phyloP scores from a whole-genome alignment of 768 basidiomycete genomes.

The Lentinus tigrinus region DNA sequence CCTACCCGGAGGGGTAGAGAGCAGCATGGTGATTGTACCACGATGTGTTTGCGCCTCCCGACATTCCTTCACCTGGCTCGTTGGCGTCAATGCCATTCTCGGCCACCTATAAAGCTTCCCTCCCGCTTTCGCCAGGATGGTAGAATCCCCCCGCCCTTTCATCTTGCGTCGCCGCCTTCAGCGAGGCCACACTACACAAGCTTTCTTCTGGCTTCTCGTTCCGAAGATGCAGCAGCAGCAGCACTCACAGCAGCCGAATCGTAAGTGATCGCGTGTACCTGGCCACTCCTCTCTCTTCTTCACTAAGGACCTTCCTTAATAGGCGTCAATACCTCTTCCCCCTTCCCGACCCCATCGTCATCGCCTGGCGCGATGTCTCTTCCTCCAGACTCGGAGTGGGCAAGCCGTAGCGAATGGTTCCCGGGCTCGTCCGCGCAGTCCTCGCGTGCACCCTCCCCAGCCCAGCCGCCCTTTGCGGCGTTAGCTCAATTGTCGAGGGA shows the following conservation, averaged over 20 bases:
- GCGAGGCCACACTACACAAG: not conserved
- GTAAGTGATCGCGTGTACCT: not conserved
- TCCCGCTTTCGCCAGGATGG: not conserved
- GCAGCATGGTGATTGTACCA: constrained; percentile 8
- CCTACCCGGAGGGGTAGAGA: not conserved
- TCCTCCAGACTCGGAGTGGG: constrained; percentile 5
- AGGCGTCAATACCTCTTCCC: constrained; percentile 8
- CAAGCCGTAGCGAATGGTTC: not conserved
- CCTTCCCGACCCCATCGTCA: constrained; percentile 6
- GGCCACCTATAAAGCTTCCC: constrained; percentile 3
- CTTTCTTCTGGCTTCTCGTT: not conserved
- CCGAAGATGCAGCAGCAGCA: not conserved
- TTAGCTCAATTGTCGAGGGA: not conserved
- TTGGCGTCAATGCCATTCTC: not conserved
- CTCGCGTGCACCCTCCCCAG: constrained; percentile 9
- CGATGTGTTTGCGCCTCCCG: not conserved
- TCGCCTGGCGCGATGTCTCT: constrained; percentile 13
- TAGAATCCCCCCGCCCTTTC: not conserved
- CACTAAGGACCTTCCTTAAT: not conserved
- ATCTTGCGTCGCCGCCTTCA: not conserved
- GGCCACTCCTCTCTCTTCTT: not conserved
- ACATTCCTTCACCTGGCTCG: constrained; percentile 12
- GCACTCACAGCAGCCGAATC: not conserved
- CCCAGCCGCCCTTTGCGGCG: not conserved
- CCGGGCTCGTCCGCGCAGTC: constrained; percentile 4